Conservation (phyloP, 768 basidiomycete genomes). For the Mrakia gelida region DNA sequence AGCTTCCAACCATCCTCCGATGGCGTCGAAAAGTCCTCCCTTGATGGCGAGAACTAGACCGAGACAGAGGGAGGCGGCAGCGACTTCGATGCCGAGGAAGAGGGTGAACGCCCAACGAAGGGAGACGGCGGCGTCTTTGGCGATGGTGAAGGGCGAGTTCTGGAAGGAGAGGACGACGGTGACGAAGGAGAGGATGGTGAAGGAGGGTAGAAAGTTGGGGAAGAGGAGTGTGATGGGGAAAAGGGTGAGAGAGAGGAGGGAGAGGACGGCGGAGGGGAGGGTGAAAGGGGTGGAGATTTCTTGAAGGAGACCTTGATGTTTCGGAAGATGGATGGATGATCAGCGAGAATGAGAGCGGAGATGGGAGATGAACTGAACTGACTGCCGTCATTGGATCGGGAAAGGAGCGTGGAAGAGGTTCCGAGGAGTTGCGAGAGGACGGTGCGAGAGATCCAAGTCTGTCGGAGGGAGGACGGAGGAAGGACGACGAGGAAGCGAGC, state of each 20-base stretch:
- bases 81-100: neutral
- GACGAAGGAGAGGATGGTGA: neutral
- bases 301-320: neutral
- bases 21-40: neutral
- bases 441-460: neutral
- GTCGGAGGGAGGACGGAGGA: neutral
- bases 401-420: neutral
- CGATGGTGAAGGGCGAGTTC: neutral
- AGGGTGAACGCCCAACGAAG: neutral
- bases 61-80: too few species aligned
- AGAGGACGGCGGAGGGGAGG: neutral
- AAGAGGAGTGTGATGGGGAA: neutral
- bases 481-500: neutral
- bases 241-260: neutral
- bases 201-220: neutral
- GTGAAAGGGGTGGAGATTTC: neutral
- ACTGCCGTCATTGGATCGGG: neutral
- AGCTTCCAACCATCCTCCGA: neutral
- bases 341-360: too few species aligned
- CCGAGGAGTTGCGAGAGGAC: neutral
- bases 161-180: neutral
- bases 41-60: neutral
- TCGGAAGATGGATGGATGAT: neutral
- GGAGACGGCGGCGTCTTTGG: conserved; percentile 2
- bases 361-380: neutral